Evolutionary conservation across 805 yeast species (phyloP).

Genomic region (Wickerhamiella bombiphila): DNA sequence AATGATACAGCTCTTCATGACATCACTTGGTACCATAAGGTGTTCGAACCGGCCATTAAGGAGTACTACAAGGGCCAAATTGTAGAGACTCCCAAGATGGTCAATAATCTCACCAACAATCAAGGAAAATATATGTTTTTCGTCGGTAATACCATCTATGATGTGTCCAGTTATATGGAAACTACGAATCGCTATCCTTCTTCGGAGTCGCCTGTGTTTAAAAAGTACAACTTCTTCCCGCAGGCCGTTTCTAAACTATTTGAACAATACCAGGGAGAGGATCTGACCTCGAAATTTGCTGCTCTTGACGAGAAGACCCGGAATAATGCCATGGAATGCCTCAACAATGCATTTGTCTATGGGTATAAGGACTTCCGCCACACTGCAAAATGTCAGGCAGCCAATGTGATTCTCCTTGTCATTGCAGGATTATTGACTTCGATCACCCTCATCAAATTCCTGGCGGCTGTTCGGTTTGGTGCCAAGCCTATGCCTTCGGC

Average conservation of each 20-base stretch:
- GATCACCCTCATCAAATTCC: conserved; percentile 27
- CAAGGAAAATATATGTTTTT: conserved; percentile 22
- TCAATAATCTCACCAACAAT: conserved; percentile 16
- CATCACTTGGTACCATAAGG: conserved; percentile 25
- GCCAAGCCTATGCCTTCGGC: conserved; percentile 24
- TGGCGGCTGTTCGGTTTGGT: conserved; percentile 28
- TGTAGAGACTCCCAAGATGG: conserved; percentile 21
- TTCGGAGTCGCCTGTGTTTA: conserved; percentile 13
- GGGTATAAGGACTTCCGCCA: conserved; percentile 27
- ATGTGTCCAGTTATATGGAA: conserved; percentile 25
- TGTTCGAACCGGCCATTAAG: conserved; percentile 24
- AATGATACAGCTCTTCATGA: conserved; percentile 24
- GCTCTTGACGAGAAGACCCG: conserved; percentile 18
- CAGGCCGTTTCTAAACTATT: conserved; percentile 22
- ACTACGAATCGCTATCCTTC: conserved; percentile 21
- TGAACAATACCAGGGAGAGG: conserved; percentile 23
- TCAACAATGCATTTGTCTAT: conserved; percentile 25
- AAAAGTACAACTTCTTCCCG: conserved; percentile 25
- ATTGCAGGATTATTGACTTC: conserved; percentile 26
- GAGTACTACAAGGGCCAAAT: conserved; percentile 26
- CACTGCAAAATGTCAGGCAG: conserved; percentile 27
- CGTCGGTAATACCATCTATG: conserved; percentile 25
- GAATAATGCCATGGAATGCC: conserved; percentile 21
- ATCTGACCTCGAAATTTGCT: conserved; percentile 22
- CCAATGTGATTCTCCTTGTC: conserved; percentile 27